Evolutionary conservation across 345 rosid species (phyloP).

Genomic region (Citrus medica): DNA sequence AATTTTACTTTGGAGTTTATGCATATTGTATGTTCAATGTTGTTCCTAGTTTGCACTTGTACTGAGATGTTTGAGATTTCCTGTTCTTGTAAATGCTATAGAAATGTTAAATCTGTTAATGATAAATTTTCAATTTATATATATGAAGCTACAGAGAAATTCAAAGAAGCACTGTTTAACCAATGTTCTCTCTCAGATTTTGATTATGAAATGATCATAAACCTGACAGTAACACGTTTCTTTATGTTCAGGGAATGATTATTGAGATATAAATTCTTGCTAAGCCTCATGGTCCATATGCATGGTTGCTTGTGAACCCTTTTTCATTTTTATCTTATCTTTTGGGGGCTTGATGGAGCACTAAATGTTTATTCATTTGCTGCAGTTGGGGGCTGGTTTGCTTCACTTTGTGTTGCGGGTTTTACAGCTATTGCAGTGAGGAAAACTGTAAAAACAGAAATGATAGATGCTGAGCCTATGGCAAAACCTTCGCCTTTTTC

Average conservation of each 20-base stretch:
- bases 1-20: not conserved
- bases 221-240: not conserved
- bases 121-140: not conserved
- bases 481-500: constrained; percentile 79
- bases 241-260: not conserved
- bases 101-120: not conserved
- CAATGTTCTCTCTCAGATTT: not conserved
- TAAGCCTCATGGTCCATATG: not conserved
- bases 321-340: not conserved
- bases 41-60: not conserved
- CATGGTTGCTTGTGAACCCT: not conserved
- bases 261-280: not conserved
- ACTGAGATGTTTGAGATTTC: not conserved
- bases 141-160: not conserved
- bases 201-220: not conserved
- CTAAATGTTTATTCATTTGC: not conserved
- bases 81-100: not conserved
- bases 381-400: constrained; percentile 93
- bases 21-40: not conserved
- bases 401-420: constrained; percentile 90
- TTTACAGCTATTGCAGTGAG: constrained; percentile 83
- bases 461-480: constrained; percentile 96
- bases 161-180: not conserved
- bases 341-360: not conserved
- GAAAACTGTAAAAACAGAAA: constrained; percentile 75